Evolutionary conservation across 805 yeast species (phyloP), one percentile per base, ranked within the genome.

Genomic region (Myxozyma geophila): DNA sequence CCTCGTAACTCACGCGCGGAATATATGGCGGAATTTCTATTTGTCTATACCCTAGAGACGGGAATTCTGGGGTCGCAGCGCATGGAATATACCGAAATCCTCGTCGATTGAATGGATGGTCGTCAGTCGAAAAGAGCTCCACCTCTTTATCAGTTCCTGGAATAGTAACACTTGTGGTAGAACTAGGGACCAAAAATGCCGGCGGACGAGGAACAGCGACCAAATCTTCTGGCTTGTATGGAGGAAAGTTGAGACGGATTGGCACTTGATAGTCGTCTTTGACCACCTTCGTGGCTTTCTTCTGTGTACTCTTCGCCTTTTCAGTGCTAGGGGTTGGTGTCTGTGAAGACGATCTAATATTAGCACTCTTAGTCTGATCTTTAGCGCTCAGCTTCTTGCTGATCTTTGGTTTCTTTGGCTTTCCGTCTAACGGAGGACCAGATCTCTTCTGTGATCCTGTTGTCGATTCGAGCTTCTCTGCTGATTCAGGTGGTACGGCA

Each of bases 1-100:
- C 98, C 70, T 87, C 87, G 68, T 82, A 82, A 49, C 86, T 82
- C 6, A 88, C 76, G 4, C 90, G 73, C 0, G 85, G 83, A 0
- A 71, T 64, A 71, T 74, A 86, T 1, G 96, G 96, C 0, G 88
- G 87, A 8, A 87, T 74, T 62, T 92, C 98, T 0, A 90, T 84
- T 0, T 90, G 84, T 44, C 88, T 79, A 72, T 89, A 92, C 69
- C 86, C 79, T 35, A 85, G 77, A 12, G 87, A 81, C 1, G 77
- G 74, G 61, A 90, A 82, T 0, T 72, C 70, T 1, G 89, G 87
- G 35, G 66, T 67, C 0, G 96, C 92, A 2, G 87, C 81, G 72
- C 97, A 90, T 15, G 92, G 86, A 53, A 84, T 80, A 74, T 92
- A 93, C 66, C 90, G 85, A 77, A 87, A 93, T 1, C 96, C 93